Evolutionary conservation across 208 protist genomes (phyloP).

Genomic region (Wallacemonas rigidus): DNA sequence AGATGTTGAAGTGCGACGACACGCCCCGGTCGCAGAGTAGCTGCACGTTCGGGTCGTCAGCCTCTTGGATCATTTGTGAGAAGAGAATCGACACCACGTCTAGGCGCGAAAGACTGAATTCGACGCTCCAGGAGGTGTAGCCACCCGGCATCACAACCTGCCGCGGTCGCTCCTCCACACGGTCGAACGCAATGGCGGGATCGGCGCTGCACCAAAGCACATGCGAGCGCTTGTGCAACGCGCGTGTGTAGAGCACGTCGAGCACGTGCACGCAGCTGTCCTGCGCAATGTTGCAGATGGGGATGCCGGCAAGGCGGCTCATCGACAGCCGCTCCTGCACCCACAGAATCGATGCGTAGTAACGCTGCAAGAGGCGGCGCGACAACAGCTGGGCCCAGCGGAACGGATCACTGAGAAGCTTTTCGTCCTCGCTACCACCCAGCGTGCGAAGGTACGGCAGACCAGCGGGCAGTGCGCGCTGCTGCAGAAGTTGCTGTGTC

Average conservation of each 20-base stretch:
- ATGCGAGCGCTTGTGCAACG: constrained; percentile 71
- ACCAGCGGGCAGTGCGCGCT: constrained; percentile 48
- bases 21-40: constrained; percentile 81
- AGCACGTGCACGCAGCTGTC: constrained; percentile 87
- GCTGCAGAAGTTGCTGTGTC: constrained; percentile 65
- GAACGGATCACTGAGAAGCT: constrained; percentile 84
- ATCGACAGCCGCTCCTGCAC: constrained; percentile 83
- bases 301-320: constrained; percentile 78
- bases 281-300: constrained; percentile 85
- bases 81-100: constrained; percentile 90
- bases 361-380: constrained; percentile 75
- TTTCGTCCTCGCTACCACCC: constrained; percentile 82
- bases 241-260: constrained; percentile 81
- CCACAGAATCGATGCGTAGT: constrained; percentile 79
- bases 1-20: constrained; percentile 88
- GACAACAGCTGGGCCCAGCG: constrained; percentile 73
- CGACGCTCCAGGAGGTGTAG: constrained; percentile 82
- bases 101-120: constrained; percentile 84
- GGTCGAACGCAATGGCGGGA: constrained; percentile 66
- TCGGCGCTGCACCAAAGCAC: constrained; percentile 84
- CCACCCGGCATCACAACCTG: constrained; percentile 83
- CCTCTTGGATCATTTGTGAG: constrained; percentile 89
- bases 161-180: constrained; percentile 75
- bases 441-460: constrained; percentile 80
- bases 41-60: constrained; percentile 75